Evolutionary conservation across 768 basidiomycete genomes (phyloP), one percentile per base, ranked within the genome.

Genomic region (Calocera viscosa): DNA sequence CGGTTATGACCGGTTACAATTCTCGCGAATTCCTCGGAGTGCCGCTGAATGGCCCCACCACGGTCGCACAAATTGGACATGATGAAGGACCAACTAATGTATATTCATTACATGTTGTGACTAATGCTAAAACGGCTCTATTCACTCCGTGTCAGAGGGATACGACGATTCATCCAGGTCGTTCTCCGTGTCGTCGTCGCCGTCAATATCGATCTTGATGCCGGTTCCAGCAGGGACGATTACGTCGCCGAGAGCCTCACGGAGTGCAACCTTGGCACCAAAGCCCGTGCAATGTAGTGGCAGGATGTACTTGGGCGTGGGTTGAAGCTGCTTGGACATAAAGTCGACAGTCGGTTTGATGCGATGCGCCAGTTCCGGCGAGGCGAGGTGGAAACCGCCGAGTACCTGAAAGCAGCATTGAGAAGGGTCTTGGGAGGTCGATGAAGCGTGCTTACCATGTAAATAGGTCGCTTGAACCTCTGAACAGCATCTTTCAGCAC

Each of bases 221-320:
- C 91, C 90, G 1, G 86, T 85, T 3, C 89, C 89, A 2, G 85
- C 87, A 0, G 90, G 88, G 14, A 93, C 89, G 71, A 86, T 86
- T 0, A 84, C 84, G 65, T 88, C 83, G 24, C 90, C 90, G 19
- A 94, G 79, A 1, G 82, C 88, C 3, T 76, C 74, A 72, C 86
- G 84, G 71, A 93, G 75, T 1, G 86, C 88, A 8, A 89, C 73
- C 74, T 92, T 91, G 38, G 82, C 82, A n/a, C 81, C 80, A 72
- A 91, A 89, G 2, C 90, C 90, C 1, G 88, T 84, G 71, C 91
- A 93, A 73, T 93, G 91, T 85, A 93, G 88, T 0, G 90, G 91
- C 0, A 92, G 78, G 53, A 92, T 75, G 69, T 87, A 91, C 0
- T 79, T 80, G 0, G 89, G 89, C 0, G 83, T 74, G 12, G 90